Evolutionary conservation across 495 filamentous ascomycete species (phyloP), one percentile per base, ranked within the genome.

Genomic region (Podospora conica): DNA sequence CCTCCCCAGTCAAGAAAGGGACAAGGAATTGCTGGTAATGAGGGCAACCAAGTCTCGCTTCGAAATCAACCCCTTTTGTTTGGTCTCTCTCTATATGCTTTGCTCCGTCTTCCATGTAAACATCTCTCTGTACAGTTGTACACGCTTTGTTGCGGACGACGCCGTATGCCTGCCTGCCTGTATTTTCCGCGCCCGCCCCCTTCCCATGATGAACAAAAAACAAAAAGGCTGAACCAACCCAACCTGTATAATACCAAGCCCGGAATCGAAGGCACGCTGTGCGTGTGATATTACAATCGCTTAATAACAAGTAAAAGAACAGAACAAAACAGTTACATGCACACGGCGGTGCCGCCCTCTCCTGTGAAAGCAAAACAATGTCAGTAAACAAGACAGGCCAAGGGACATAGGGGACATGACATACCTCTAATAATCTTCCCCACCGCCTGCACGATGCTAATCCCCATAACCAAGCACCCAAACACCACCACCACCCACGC

Each of bases 401-500:
- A 64, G 22, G 15, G 11, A 9, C 48, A 61, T 56, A 10, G 22
- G 24, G 20, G 56, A 73, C 75, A 69, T 75, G 56, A 73, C 75
- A 69, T 75, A 69, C 81, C 84, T 60, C 66, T 75, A 11, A 82
- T 77, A 70, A 92, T 87, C 75, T 92, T 91, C 11, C 77, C 79
- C 55, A 89, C 75, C 0, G 90, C 89, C 80, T 93, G 87, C 29
- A 93, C 66, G 48, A 96, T 76, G 75, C 90, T 95, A 56, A 96
- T 91, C 7, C 72, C 83, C 91, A 97, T 94, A 25, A 97, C 93
- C n/a, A 77, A 74, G 29, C 86, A 76, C 9, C 93, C 93, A 81
- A 97, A 97, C 12, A 71, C 86, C 58, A 89, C 88, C 28, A 91
- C 88, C 1, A 75, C 75, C 69, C 83, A 85, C 7, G 91, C 90